phyloP scores from a whole-genome alignment of 2,329 filamentous ascomycete species.

The Coniochaeta sp. region DNA sequence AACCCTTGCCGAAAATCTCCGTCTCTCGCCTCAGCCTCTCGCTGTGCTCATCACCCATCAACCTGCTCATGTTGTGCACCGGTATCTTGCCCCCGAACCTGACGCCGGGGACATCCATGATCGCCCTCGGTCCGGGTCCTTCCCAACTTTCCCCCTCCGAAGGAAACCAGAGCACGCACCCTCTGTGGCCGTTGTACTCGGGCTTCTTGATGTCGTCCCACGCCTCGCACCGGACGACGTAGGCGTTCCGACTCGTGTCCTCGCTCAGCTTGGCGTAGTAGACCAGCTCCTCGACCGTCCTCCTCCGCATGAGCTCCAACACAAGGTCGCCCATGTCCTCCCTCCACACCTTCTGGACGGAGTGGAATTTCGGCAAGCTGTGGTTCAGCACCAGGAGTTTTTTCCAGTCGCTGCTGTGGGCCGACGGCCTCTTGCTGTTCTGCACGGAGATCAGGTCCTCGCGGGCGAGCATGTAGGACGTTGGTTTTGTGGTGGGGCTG shows the following conservation, averaged over 20 bases:
- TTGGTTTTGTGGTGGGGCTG: too few relatives aligned
- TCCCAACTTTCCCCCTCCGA: constrained; percentile 3
- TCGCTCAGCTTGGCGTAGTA: constrained; percentile 26
- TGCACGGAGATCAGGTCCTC: constrained; percentile 20
- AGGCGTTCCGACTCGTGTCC: constrained; percentile 20
- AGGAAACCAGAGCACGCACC: constrained; percentile 41
- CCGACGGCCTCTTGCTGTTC: constrained; percentile 2
- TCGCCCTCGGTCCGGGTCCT: constrained; percentile 33
- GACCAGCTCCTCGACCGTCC: constrained; percentile 38
- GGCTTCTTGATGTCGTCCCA: constrained; percentile 37
- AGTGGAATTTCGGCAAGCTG: constrained; percentile 2
- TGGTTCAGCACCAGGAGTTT: constrained; percentile 11
- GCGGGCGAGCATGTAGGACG: constrained; percentile 23
- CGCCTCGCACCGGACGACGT: constrained; percentile 31
- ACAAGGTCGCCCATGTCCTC: constrained; percentile 49
- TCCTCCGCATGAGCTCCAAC: constrained; percentile 40
- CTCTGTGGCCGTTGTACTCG: constrained; percentile 28
- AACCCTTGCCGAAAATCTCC: constrained; percentile 26
- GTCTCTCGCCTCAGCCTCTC: constrained; percentile 28
- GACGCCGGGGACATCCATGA: constrained; percentile 30
- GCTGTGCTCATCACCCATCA: constrained; percentile 43
- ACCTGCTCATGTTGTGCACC: constrained; percentile 43
- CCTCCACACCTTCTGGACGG: constrained; percentile 32
- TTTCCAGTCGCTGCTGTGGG: constrained; percentile 10
- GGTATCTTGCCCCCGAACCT: constrained; percentile 30